These are phyloP conservation scores for Phytophthora pluvialis DNA, from an alignment of 352 stramenopile species.

Conservation along the genomic window DNA sequence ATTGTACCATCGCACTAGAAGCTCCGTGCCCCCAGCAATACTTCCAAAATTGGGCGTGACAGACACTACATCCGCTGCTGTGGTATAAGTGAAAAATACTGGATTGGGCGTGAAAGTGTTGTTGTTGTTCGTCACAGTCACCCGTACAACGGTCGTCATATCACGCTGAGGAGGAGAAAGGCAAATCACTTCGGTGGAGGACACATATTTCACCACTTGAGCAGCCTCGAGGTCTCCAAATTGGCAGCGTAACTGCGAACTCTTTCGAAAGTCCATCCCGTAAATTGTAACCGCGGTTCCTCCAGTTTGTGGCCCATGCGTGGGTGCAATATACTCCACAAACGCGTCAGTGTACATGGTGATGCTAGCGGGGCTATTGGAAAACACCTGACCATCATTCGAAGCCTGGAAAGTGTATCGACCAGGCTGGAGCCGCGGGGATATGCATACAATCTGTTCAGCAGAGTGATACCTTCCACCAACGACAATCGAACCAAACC, in stretches of 20 bases:
- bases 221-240: conserved; percentile 70
- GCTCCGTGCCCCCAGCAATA: conserved; percentile 52
- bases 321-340: conserved; percentile 72
- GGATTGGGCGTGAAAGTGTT: conserved; percentile 60
- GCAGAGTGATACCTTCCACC: conserved; percentile 57
- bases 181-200: conserved; percentile 74
- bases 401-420: conserved; percentile 79
- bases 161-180: conserved; percentile 59
- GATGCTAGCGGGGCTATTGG: conserved; percentile 63
- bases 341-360: conserved; percentile 79
- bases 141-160: conserved; percentile 40
- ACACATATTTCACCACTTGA: conserved; percentile 72
- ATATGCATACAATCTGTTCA: conserved; percentile 58
- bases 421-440: conserved; percentile 61
- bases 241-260: conserved; percentile 60
- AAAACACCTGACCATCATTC: conserved; percentile 74
- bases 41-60: conserved; percentile 59
- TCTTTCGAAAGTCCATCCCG: conserved; percentile 81
- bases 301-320: conserved; percentile 72
- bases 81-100: conserved; percentile 86
- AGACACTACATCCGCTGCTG: conserved; percentile 52
- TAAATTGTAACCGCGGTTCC: conserved; percentile 86
- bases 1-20: conserved; percentile 70
- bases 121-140: conserved; percentile 81
- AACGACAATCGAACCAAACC: conserved; percentile 75